phyloP scores from a whole-genome alignment of 495 filamentous ascomycete genomes.

The Clavariopsis aquatica region DNA sequence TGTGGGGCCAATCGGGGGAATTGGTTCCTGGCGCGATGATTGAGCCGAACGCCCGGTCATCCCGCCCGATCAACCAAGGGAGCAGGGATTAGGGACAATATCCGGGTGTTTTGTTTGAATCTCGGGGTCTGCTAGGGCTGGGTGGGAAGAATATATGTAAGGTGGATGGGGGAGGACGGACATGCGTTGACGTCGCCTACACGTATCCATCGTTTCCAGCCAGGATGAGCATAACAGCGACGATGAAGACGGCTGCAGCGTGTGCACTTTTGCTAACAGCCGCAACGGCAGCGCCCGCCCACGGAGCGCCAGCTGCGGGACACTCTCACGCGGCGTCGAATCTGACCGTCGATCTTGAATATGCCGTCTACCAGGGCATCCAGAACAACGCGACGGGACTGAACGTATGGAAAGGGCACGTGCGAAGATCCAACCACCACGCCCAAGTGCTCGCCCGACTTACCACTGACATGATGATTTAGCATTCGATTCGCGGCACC shows the following conservation, averaged over 20 bases:
- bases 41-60: too few relatives aligned
- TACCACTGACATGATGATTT: too few relatives aligned
- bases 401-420: slow-evolving; percentile 33
- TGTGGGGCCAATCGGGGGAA: too few relatives aligned
- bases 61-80: too few relatives aligned
- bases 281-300: background rate
- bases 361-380: slow-evolving; percentile 26
- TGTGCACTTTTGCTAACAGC: background rate
- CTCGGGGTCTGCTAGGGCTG: too few relatives aligned
- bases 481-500: slow-evolving; percentile 31
- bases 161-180: background rate
- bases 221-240: too few relatives aligned
- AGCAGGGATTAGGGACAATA: too few relatives aligned
- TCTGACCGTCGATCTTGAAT: slow-evolving; percentile 31
- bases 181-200: background rate
- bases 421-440: too few relatives aligned
- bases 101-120: too few relatives aligned
- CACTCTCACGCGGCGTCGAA: background rate
- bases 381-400: slow-evolving; percentile 17
- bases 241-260: background rate
- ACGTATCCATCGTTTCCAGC: too few relatives aligned
- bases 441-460: too few relatives aligned
- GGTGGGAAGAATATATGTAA: background rate
- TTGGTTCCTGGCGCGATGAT: too few relatives aligned
- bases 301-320: background rate